A percentile compares a stretch with the other conserved stretches of the same genome.
Conservation (phyloP, 495 filamentous ascomycete genomes). For the Penicillium odoratum region DNA sequence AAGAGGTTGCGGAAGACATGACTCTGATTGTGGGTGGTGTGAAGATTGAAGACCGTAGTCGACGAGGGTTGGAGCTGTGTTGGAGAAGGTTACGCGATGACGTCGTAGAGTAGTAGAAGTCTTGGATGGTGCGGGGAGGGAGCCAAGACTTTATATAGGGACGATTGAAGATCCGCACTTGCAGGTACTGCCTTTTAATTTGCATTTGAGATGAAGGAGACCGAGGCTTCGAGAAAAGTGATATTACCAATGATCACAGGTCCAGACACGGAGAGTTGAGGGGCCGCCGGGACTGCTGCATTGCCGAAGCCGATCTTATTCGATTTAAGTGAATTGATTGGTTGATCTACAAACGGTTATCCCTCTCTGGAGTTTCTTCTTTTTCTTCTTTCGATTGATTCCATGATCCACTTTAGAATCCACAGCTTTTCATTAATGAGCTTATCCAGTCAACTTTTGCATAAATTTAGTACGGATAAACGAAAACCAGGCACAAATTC, state of each 20-base stretch:
- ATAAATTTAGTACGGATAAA: constrained; percentile 4
- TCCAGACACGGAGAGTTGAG: constrained; percentile 15
- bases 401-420: background rate
- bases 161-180: background rate
- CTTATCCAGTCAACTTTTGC: constrained; percentile 13
- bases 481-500: constrained; percentile 1
- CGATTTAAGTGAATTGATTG: background rate
- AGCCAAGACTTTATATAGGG: background rate
- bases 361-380: background rate
- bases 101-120: constrained; percentile 8
- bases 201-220: background rate
- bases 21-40: constrained; percentile 28
- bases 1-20: constrained; percentile 86
- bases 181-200: constrained; percentile 15
- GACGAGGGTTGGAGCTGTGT: background rate
- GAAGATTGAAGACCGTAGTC: background rate
- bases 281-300: constrained; percentile 4
- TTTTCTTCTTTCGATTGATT: constrained; percentile 6
- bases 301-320: constrained; percentile 4
- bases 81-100: constrained; percentile 14
- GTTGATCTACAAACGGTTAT: background rate
- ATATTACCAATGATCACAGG: constrained; percentile 21
- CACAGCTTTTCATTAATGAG: constrained; percentile 5
- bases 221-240: constrained; percentile 7
- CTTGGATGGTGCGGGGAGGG: constrained; percentile 6